These are phyloP conservation scores for Aspergillus novofumigatus DNA, from an alignment of 2,329 filamentous ascomycete species.

Conservation along the genomic window DNA sequence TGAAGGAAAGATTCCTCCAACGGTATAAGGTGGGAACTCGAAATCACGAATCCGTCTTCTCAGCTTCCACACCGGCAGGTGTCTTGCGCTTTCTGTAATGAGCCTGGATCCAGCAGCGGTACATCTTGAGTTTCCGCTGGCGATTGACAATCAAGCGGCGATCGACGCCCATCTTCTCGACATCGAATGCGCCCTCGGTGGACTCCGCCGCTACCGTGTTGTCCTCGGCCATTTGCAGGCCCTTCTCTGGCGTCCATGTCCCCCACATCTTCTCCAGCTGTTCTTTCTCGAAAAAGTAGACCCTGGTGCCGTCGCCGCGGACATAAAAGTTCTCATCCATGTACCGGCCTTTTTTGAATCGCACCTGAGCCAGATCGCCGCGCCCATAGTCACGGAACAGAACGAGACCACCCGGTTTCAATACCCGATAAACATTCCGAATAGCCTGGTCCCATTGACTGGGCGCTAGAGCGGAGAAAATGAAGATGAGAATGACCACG, in stretches of 20 bases:
- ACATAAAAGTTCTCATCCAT: slow-evolving; percentile 98
- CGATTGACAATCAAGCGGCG: slow-evolving; percentile 88
- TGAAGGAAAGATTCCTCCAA: not conserved
- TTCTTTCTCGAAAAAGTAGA: slow-evolving; percentile 93
- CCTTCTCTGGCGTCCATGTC: slow-evolving; percentile 40
- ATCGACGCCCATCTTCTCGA: slow-evolving; percentile 78
- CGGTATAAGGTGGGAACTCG: too few species aligned
- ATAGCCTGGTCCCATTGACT: slow-evolving; percentile 79
- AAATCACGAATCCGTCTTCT: slow-evolving; percentile 12
- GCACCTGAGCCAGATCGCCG: slow-evolving; percentile 91
- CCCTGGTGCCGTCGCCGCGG: slow-evolving; percentile 86
- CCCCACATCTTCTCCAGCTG: slow-evolving; percentile 79
- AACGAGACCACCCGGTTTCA: slow-evolving; percentile 90
- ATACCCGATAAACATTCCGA: slow-evolving; percentile 70
- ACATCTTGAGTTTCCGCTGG: slow-evolving; percentile 91
- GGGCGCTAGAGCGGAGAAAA: slow-evolving; percentile 88
- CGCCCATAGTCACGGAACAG: slow-evolving; percentile 96
- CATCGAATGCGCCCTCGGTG: slow-evolving; percentile 53
- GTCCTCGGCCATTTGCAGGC: slow-evolving; percentile 19
- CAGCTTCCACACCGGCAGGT: slow-evolving; percentile 1
- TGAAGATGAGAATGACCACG: slow-evolving; percentile 91
- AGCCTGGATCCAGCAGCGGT: slow-evolving; percentile 71
- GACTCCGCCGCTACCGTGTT: slow-evolving; percentile 10
- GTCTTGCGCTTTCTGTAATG: slow-evolving; percentile 38
- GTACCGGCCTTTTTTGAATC: slow-evolving; percentile 93